Evolutionary conservation across 257 asterid species (phyloP).

Genomic region (Solanum pennellii): DNA sequence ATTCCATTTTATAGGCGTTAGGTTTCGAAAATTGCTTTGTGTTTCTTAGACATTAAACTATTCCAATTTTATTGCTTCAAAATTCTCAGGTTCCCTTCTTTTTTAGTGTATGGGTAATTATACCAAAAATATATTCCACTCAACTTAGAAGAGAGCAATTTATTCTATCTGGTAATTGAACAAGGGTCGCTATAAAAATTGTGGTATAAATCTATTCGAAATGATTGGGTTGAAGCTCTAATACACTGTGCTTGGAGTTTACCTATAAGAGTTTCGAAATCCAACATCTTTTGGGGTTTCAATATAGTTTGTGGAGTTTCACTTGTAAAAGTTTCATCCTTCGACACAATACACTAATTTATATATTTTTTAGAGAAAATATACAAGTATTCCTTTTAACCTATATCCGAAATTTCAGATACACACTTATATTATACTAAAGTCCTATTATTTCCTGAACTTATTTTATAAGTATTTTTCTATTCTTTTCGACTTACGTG

Average conservation of each 20-base stretch:
- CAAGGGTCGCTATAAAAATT: too few species aligned
- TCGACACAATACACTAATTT: background rate
- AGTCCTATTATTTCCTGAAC: too few species aligned
- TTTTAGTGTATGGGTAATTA: background rate
- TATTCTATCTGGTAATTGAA: background rate
- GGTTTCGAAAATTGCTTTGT: background rate
- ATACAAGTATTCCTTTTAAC: too few species aligned
- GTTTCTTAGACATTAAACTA: slow-evolving; percentile 18
- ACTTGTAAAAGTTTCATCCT: background rate
- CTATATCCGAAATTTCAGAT: too few species aligned
- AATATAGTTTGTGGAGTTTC: too few species aligned
- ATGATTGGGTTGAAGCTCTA: background rate
- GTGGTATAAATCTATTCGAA: background rate
- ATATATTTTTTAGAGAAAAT: too few species aligned
- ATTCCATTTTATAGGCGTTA: background rate
- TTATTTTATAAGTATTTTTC: too few species aligned
- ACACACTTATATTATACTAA: too few species aligned
- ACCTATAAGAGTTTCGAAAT: too few species aligned
- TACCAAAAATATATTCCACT: background rate
- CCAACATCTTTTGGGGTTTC: too few species aligned
- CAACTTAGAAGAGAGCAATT: background rate
- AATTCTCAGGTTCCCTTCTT: slow-evolving; percentile 22
- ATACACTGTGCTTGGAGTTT: too few species aligned
- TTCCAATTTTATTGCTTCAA: slow-evolving; percentile 40
- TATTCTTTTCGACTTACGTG: too few species aligned